Percentiles rank a stretch among this genome's conserved stretches.
Evolutionary conservation across 805 yeast genomes (phyloP).

Genomic region (Saturnispora besseyi): DNA sequence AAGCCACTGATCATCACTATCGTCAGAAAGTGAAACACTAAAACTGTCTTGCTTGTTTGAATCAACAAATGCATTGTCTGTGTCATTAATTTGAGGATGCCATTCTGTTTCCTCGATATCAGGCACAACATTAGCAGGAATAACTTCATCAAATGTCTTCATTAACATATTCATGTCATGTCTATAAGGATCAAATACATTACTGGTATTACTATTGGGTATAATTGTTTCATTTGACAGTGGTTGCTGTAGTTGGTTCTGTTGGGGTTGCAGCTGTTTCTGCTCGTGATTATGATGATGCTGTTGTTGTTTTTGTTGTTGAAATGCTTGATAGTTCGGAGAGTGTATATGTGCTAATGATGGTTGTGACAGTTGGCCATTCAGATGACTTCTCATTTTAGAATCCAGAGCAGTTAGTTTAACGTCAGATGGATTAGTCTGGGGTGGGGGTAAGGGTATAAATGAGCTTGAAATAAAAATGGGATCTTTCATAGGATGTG

Average conservation of each 20-base stretch:
- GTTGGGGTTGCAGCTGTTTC: neutral
- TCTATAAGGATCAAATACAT: neutral
- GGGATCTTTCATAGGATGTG: neutral
- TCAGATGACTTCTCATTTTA: neutral
- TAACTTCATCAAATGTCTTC: conserved; percentile 4
- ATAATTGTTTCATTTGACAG: neutral
- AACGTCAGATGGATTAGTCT: neutral
- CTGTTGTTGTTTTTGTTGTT: neutral
- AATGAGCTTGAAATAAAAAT: neutral
- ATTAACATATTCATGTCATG: neutral
- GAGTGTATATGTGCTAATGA: neutral
- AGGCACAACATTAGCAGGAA: conserved; percentile 1
- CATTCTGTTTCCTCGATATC: conserved; percentile 1
- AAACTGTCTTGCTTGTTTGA: neutral
- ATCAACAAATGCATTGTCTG: neutral
- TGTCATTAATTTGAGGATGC: conserved; percentile 1
- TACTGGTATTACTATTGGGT: neutral
- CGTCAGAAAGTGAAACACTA: neutral
- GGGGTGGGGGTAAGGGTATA: neutral
- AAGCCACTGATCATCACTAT: neutral
- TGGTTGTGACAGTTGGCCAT: neutral
- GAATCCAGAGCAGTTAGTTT: neutral
- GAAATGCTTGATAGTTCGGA: neutral
- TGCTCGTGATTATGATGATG: neutral
- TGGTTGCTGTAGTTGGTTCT: neutral